phyloP scores from a whole-genome alignment of 306 rosid genomes.

The Vigna reflexopilosa region DNA sequence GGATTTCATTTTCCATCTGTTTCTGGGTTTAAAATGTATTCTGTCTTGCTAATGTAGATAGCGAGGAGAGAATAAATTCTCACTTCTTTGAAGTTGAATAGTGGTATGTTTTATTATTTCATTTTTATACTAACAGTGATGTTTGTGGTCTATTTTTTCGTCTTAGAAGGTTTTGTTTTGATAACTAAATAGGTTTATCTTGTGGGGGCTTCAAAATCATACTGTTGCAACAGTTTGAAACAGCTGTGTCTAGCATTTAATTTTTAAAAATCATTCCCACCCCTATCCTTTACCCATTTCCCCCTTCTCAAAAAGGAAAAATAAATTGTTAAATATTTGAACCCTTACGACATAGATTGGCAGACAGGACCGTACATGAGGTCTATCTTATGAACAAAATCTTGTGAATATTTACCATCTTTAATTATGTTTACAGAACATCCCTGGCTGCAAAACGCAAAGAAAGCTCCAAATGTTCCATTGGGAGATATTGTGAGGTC shows the following conservation, averaged over 20 bases:
- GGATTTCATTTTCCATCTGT: conserved; percentile 5
- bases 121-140: background rate
- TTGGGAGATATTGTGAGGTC: conserved; percentile 90
- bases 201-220: conserved; percentile 10
- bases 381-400: conserved; percentile 32
- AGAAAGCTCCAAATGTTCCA: conserved; percentile 93
- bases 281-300: conserved; percentile 5
- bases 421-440: conserved; percentile 64
- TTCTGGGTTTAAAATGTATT: conserved; percentile 22
- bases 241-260: background rate
- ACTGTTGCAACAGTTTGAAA: conserved; percentile 9
- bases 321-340: background rate
- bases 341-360: conserved; percentile 12
- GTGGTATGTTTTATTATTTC: background rate
- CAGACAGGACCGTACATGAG: conserved; percentile 33
- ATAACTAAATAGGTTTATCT: conserved; percentile 5
- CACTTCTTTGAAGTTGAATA: conserved; percentile 20
- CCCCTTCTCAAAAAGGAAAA: background rate
- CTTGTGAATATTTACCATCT: conserved; percentile 35
- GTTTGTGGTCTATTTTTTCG: conserved; percentile 12
- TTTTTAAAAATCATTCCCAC: conserved; percentile 14
- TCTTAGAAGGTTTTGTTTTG: conserved; percentile 20
- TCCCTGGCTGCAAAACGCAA: conserved; percentile 91
- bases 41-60: conserved; percentile 3
- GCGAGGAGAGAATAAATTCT: background rate